phyloP scores from a whole-genome alignment of 73 alveolate genomes.

The Tetrahymena malaccensis region DNA sequence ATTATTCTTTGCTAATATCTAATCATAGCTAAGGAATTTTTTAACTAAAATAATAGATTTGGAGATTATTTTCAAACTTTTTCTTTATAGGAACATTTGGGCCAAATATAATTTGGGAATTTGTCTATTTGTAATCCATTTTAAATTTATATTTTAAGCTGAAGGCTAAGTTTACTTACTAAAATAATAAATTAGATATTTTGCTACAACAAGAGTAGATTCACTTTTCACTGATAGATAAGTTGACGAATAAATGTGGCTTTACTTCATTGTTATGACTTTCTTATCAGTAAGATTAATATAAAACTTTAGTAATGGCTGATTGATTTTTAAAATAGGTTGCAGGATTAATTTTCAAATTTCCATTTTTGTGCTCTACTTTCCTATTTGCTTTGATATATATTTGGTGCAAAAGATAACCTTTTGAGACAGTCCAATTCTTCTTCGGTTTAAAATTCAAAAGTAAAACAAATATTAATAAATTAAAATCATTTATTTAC shows the following conservation, averaged over 20 bases:
- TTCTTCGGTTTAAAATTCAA: constrained; percentile 16
- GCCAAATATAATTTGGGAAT: not conserved
- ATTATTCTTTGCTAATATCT: not conserved
- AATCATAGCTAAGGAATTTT: not conserved
- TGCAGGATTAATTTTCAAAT: constrained; percentile 7
- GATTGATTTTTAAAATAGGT: not conserved
- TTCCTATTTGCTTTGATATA: constrained; percentile 15
- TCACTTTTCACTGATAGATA: not conserved
- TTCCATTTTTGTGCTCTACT: not conserved
- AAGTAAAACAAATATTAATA: not conserved
- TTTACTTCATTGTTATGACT: not conserved
- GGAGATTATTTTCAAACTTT: constrained; percentile 10
- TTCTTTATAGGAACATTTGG: constrained; percentile 9
- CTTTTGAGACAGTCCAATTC: constrained; percentile 39
- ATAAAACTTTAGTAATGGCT: not conserved
- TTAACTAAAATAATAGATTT: not conserved
- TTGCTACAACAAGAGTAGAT: constrained; percentile 2
- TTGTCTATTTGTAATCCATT: not conserved
- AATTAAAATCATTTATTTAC: no score
- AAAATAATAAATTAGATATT: not conserved
- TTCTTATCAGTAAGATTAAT: not conserved
- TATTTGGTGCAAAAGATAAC: constrained; percentile 35
- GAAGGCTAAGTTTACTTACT: not conserved
- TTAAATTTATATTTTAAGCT: not conserved
- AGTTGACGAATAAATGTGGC: not conserved